Conservation (phyloP, 257 asterid species). For the Solanum sparsipilum region DNA sequence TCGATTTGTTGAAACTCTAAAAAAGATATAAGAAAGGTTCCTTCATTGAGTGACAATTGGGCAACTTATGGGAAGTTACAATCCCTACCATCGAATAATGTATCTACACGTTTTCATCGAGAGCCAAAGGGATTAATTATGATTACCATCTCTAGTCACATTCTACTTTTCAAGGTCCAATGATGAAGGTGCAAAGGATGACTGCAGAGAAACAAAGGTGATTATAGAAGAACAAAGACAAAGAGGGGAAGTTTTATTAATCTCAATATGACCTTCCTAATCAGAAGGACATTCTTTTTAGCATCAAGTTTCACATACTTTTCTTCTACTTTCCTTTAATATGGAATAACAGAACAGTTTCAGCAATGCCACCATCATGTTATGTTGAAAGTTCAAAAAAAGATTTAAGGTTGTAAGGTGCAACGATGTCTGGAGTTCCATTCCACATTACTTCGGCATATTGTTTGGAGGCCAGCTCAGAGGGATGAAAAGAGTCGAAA, state of each 20-base stretch:
- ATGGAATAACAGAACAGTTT: neutral
- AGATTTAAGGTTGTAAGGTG: conserved; percentile 17
- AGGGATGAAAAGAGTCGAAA: conserved; percentile 43
- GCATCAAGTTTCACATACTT: neutral
- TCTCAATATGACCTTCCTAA: neutral
- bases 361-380: neutral
- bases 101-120: neutral
- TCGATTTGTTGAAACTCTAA: neutral
- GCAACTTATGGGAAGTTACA: neutral
- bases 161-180: neutral
- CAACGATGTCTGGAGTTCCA: neutral
- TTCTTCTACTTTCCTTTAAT: neutral
- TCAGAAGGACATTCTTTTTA: neutral
- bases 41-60: neutral
- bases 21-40: neutral
- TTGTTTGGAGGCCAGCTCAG: conserved; percentile 25
- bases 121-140: neutral
- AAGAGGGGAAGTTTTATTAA: neutral
- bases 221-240: neutral
- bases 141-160: neutral
- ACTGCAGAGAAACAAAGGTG: neutral
- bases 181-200: neutral
- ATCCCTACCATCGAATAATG: neutral
- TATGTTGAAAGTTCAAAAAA: conserved; percentile 14
- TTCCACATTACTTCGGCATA: conserved; percentile 39